Conservation (phyloP, 2,329 filamentous ascomycete species). For the Hypoxylon sp. region DNA sequence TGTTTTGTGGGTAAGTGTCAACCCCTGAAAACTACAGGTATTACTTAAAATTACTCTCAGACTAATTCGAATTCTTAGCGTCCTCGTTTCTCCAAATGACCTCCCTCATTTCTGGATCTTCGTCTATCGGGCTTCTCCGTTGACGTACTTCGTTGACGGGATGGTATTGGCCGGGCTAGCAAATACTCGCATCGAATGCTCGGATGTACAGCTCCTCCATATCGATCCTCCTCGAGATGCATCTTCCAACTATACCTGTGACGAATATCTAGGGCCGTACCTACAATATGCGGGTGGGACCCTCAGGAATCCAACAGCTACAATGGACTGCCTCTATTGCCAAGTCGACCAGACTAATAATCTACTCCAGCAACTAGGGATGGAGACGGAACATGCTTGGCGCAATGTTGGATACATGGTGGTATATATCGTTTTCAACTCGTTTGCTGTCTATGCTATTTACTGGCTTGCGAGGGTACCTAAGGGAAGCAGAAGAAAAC, state of each 20-base stretch:
- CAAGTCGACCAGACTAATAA: neutral
- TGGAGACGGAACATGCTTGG: conserved; percentile 10
- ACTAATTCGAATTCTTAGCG: neutral
- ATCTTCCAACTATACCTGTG: conserved; percentile 4
- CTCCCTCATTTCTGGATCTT: conserved; percentile 20
- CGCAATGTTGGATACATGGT: conserved; percentile 14
- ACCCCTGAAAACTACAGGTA: neutral
- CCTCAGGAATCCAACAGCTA: conserved; percentile 5
- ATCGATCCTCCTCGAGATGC: neutral
- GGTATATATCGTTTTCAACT: conserved; percentile 23
- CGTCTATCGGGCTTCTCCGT: conserved; percentile 10
- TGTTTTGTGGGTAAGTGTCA: neutral
- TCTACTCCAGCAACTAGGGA: conserved; percentile 1
- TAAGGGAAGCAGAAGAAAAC: neutral
- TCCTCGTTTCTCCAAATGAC: neutral
- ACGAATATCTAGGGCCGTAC: conserved; percentile 7
- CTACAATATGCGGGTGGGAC: neutral
- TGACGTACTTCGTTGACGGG: conserved; percentile 14
- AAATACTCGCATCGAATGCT: neutral
- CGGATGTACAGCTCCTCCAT: conserved; percentile 1
- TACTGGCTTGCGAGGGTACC: conserved; percentile 21
- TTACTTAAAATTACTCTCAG: neutral
- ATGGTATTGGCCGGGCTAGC: conserved; percentile 7
- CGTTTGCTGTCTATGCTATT: neutral
- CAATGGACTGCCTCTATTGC: conserved; percentile 19